Conservation (phyloP, 2,329 filamentous ascomycete genomes). For the Cercospora brassicicola region DNA sequence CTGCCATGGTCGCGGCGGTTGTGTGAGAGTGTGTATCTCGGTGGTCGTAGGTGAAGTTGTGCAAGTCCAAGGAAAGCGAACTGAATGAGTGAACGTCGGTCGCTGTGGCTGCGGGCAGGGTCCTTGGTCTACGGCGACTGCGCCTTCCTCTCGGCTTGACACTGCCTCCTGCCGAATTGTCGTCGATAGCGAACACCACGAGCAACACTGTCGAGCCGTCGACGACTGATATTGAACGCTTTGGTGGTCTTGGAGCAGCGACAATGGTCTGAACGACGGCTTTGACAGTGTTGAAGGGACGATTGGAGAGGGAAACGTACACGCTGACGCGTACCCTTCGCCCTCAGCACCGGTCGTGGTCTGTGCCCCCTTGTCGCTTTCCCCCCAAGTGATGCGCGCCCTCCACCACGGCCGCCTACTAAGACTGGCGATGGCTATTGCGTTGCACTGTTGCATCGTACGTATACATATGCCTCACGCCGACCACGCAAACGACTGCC, state of each 20-base stretch:
- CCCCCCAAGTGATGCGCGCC: background rate
- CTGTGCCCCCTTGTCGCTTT: background rate
- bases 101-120: constrained; percentile 3
- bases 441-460: background rate
- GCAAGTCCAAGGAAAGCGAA: background rate
- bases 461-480: background rate
- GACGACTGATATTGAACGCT: background rate
- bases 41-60: background rate
- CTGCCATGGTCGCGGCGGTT: constrained; percentile 29
- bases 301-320: background rate
- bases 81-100: background rate
- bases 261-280: constrained; percentile 1
- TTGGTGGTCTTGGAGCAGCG: background rate
- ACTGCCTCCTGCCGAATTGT: background rate
- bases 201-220: constrained; percentile 1
- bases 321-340: background rate
- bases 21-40: background rate
- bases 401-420: background rate
- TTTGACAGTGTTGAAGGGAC: constrained; percentile 4
- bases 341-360: background rate
- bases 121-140: background rate
- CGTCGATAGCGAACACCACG: background rate
- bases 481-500: background rate
- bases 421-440: background rate
- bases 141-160: background rate